Evolutionary conservation across 2,329 filamentous ascomycete species (phyloP).

Genomic region (Fusarium sp.): DNA sequence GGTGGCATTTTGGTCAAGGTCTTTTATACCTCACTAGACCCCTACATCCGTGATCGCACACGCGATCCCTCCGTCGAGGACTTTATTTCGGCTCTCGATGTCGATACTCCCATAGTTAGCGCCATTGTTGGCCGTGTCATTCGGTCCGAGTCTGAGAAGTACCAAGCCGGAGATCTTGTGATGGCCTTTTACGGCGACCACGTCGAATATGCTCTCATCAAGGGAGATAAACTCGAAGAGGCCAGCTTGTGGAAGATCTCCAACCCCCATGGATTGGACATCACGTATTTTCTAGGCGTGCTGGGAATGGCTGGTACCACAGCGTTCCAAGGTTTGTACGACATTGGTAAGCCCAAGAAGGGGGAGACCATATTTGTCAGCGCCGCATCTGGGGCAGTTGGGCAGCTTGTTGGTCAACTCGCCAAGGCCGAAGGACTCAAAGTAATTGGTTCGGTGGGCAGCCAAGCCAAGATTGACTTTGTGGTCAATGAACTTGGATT

Average conservation of each 20-base stretch:
- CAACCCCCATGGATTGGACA: not conserved
- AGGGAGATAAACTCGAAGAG: not conserved
- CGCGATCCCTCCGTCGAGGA: not conserved
- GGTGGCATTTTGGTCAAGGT: not conserved
- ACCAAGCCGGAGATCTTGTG: not conserved
- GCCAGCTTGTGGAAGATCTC: not conserved
- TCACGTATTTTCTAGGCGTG: not conserved
- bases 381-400: not conserved
- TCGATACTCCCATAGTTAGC: not conserved
- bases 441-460: not conserved
- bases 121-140: not conserved
- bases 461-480: conserved; percentile 1
- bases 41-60: not conserved
- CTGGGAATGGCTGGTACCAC: not conserved
- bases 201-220: not conserved
- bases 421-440: not conserved
- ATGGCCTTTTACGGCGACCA: not conserved
- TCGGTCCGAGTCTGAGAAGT: not conserved
- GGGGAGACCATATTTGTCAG: not conserved
- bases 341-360: not conserved
- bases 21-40: not conserved
- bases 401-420: not conserved
- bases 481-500: not conserved
- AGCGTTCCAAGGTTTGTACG: not conserved
- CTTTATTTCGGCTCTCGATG: not conserved